phyloP scores from a whole-genome alignment of 2,329 filamentous ascomycete genomes.

The Phaeosphaeriaceae sp. region DNA sequence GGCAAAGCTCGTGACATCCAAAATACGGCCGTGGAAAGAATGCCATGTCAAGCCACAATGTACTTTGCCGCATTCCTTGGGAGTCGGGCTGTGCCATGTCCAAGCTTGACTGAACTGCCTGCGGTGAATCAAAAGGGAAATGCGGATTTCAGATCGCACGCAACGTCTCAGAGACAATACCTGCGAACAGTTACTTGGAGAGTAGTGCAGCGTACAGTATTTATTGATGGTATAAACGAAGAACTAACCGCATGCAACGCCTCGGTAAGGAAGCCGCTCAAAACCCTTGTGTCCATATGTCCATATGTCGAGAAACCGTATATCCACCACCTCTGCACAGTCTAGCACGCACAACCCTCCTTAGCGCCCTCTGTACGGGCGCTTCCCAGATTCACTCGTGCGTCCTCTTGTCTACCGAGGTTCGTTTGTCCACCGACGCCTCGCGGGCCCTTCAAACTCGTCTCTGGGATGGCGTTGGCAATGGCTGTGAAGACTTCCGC shows the following conservation, averaged over 20 bases:
- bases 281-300: neutral
- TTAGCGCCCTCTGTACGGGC: slow-evolving; percentile 76
- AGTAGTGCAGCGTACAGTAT: neutral
- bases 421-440: slow-evolving; percentile 67
- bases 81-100: neutral
- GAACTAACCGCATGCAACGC: slow-evolving; percentile 8
- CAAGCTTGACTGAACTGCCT: neutral
- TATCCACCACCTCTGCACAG: neutral
- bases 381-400: slow-evolving; percentile 81
- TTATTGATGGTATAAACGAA: slow-evolving; percentile 4
- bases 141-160: no score
- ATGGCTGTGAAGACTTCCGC: slow-evolving; percentile 97
- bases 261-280: slow-evolving; percentile 3
- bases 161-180: no score
- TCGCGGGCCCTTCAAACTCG: slow-evolving; percentile 86
- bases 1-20: slow-evolving; percentile 5
- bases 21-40: neutral
- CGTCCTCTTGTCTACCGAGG: slow-evolving; percentile 65
- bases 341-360: slow-evolving; percentile 87
- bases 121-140: neutral
- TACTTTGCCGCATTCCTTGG: neutral
- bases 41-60: neutral
- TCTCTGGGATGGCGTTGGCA: slow-evolving; percentile 97
- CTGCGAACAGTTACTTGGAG: neutral
- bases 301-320: neutral